phyloP scores from a whole-genome alignment of 2,329 filamentous ascomycete genomes.

The Ascocoryne sarcoides region DNA sequence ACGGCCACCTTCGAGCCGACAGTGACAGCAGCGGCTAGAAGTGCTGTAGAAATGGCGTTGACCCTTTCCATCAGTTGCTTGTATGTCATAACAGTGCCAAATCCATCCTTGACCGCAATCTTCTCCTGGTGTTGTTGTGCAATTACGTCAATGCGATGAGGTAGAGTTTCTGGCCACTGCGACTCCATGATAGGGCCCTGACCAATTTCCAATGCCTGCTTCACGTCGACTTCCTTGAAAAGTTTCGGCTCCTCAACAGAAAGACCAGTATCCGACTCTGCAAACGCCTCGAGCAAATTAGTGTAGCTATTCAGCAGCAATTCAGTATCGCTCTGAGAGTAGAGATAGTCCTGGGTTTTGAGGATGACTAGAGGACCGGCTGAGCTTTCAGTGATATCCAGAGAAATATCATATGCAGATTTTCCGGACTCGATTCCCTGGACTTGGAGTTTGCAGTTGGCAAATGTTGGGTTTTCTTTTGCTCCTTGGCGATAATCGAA shows the following conservation, averaged over 20 bases:
- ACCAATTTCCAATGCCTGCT: constrained; percentile 2
- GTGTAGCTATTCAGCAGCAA: constrained; percentile 25
- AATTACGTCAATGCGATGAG: constrained; percentile 13
- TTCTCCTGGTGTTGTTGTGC: constrained; percentile 2
- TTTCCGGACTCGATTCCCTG: constrained; percentile 1
- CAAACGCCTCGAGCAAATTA: constrained; percentile 4
- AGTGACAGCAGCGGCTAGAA: constrained; percentile 16
- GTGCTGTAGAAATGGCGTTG: constrained; percentile 26
- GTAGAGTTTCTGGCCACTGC: constrained; percentile 15
- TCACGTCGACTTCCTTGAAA: neutral
- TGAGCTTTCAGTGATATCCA: constrained; percentile 14
- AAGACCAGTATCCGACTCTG: neutral
- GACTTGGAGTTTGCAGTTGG: neutral
- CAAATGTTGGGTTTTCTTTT: constrained; percentile 13
- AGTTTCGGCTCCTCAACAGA: neutral
- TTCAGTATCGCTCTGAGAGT: constrained; percentile 3
- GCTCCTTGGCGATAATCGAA: constrained; percentile 37
- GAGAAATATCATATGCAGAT: constrained; percentile 9
- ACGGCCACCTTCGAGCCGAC: constrained; percentile 26
- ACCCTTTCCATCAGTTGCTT: constrained; percentile 18
- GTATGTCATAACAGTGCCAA: constrained; percentile 28
- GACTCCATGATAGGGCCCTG: constrained; percentile 8
- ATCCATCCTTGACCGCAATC: constrained; percentile 4
- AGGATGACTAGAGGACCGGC: constrained; percentile 7
- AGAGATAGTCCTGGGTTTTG: constrained; percentile 7